Base-by-base conservation (phyloP, 495 filamentous ascomycete genomes). In the Xylaria scruposa region DNA sequence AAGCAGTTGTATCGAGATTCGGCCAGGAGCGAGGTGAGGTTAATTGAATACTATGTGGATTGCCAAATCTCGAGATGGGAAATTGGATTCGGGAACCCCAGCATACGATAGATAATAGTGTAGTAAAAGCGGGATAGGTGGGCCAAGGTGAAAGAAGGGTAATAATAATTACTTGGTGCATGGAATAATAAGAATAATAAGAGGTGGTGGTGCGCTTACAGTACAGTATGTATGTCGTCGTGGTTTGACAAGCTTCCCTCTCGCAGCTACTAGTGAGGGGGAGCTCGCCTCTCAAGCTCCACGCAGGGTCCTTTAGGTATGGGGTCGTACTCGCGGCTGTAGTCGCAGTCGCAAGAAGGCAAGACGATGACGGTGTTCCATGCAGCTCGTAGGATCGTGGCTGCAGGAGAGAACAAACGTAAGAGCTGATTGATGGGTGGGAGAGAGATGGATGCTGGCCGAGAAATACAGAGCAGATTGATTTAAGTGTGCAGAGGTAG, bases 351-450 rank as follows among this genome's bases (percentile, higher is more conserved):
- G 24, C 67, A 60, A 19, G 17, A 60, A 19, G 17, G 29, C 44
- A 38, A 26, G 67, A 40, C 66, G 29, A 47, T 47, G 64, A 59
- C 12, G 51, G 31, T 60, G 40, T 67, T 61, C 61, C 53, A 53
- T 60, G 70, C 70, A 72, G 60, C 42, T 58, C 26, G 26, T 53
- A 54, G 68, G 56, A 64, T 64, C 58, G 61, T 29, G 58, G 46
- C 33, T 53, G 68, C 42, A 51, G 59, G 36, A 38, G 36, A 38
- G 8, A 49, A 36, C 3, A 26, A 24, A 13, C 10, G 59, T 44
- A 19, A 56, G 21, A 64, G 68, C 68, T 72, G 70, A 72, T 51
- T 70, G 59, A 46, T 26, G 70, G 61, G n/a, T 21, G 51, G 44
- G 44, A 66, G 38, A 40, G 65, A 67, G 58, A 6, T 62, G 36